phyloP scores from a whole-genome alignment of 2,329 filamentous ascomycete genomes.

The Fusarium sp. region DNA sequence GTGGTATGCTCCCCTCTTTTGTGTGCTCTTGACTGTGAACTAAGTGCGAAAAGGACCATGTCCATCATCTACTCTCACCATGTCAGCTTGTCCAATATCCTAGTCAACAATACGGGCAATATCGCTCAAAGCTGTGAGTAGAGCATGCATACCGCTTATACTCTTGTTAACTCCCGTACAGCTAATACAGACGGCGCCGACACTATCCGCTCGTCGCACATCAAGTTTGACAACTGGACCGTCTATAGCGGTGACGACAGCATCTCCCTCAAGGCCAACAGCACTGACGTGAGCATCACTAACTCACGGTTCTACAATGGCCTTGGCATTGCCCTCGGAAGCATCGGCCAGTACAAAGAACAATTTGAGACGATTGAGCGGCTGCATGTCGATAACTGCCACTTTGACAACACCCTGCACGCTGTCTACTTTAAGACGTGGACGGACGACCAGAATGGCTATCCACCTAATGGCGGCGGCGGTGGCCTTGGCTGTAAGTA shows the following conservation, averaged over 20 bases:
- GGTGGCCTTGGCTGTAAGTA: conserved; percentile 57
- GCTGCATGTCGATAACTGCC: conserved; percentile 64
- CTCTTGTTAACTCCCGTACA: conserved; percentile 27
- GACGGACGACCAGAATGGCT: conserved; percentile 64
- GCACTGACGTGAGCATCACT: conserved; percentile 66
- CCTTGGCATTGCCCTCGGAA: conserved; percentile 70
- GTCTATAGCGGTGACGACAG: conserved; percentile 55
- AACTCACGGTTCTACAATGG: conserved; percentile 66
- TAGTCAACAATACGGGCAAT: conserved; percentile 65
- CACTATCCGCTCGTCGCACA: conserved; percentile 67
- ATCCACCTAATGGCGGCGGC: conserved; percentile 68
- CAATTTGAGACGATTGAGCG: conserved; percentile 65
- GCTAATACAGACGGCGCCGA: conserved; percentile 64
- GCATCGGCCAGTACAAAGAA: conserved; percentile 69
- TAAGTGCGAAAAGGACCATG: conserved; percentile 60
- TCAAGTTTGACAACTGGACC: conserved; percentile 66
- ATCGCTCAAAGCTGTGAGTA: conserved; percentile 44
- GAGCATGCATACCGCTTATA: background rate
- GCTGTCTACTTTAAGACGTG: conserved; percentile 73
- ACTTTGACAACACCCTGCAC: conserved; percentile 62
- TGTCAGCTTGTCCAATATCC: conserved; percentile 66
- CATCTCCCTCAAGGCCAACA: conserved; percentile 69
- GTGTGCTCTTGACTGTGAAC: background rate
- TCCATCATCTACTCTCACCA: conserved; percentile 65
- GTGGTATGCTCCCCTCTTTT: conserved; percentile 56